Percentiles rank a stretch among this genome's conserved stretches.
These are phyloP conservation scores for Acrocalymma vagum DNA, from an alignment of 2,329 filamentous ascomycete genomes.

Conservation along the genomic window DNA sequence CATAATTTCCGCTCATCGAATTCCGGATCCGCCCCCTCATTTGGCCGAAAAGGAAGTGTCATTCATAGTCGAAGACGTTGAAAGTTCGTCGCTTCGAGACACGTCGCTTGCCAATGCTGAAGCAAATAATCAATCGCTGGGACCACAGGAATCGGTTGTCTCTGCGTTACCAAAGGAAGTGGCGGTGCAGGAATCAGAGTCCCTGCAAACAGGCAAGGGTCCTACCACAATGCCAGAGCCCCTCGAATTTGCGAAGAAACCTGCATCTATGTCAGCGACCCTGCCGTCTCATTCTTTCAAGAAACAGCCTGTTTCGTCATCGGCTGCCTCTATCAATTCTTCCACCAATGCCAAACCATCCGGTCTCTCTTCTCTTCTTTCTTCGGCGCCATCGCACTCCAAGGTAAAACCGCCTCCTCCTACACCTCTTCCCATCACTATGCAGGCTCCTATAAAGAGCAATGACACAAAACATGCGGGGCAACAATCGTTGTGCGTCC, in stretches of 20 bases:
- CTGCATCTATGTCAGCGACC: background rate
- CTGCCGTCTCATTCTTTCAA: conserved; percentile 21
- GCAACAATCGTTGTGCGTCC: conserved; percentile 80
- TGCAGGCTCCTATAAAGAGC: conserved; percentile 62
- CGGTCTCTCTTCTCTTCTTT: conserved; percentile 37
- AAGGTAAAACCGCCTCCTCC: conserved; percentile 14
- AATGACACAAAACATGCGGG: conserved; percentile 87
- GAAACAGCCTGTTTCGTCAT: conserved; percentile 19
- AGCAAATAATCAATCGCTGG: no score
- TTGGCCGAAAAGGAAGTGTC: background rate
- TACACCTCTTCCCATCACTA: conserved; percentile 5
- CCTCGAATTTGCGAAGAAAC: conserved; percentile 4
- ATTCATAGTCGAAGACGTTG: background rate
- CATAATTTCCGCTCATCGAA: conserved; percentile 76
- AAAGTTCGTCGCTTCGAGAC: background rate
- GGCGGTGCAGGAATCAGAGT: no score
- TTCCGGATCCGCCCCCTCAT: conserved; percentile 54
- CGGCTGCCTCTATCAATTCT: conserved; percentile 2
- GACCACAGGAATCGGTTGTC: no score
- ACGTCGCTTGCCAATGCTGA: background rate
- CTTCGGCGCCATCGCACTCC: conserved; percentile 14
- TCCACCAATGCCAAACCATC: conserved; percentile 9
- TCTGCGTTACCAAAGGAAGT: no score
- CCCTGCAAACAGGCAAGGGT: no score
- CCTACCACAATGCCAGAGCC: background rate